Evolutionary conservation across 2,329 filamentous ascomycete species (phyloP).

Genomic region (Diaporthe longicolla): DNA sequence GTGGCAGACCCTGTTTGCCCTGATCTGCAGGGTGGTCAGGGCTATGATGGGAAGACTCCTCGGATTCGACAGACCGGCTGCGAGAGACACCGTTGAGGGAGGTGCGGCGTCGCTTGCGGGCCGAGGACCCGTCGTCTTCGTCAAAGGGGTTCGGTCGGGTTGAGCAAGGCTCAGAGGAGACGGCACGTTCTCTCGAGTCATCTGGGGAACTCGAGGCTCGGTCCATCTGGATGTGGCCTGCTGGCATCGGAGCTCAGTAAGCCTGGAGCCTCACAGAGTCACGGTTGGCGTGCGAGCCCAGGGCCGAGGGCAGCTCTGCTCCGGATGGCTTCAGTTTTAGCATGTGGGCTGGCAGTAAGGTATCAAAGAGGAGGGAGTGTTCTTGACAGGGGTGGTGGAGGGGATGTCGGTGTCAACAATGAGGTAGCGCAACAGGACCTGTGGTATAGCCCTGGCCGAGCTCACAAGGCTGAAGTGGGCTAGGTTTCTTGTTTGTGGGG

Average conservation of each 20-base stretch:
- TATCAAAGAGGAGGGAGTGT: conserved; percentile 42
- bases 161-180: conserved; percentile 74
- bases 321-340: conserved; percentile 64
- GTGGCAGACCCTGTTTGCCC: conserved; percentile 13
- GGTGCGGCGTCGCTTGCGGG: conserved; percentile 74
- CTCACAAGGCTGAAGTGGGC: conserved; percentile 39
- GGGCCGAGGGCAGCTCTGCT: conserved; percentile 57
- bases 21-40: conserved; percentile 12
- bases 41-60: conserved; percentile 45
- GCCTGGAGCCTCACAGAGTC: conserved; percentile 63
- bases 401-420: conserved; percentile 40
- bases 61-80: conserved; percentile 63
- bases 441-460: conserved; percentile 21
- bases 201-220: conserved; percentile 60
- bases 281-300: conserved; percentile 68
- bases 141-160: conserved; percentile 76
- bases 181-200: conserved; percentile 70
- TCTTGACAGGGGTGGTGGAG: conserved; percentile 41
- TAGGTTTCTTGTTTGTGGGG: conserved; percentile 33
- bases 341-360: conserved; percentile 61
- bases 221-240: conserved; percentile 67
- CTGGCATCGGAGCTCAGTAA: conserved; percentile 53
- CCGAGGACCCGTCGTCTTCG: conserved; percentile 65
- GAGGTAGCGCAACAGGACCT: conserved; percentile 14
- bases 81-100: conserved; percentile 67